A percentile compares a stretch with the other conserved stretches of the same genome.
Conservation (phyloP, 768 basidiomycete species). For the Collybiopsis confluens region DNA sequence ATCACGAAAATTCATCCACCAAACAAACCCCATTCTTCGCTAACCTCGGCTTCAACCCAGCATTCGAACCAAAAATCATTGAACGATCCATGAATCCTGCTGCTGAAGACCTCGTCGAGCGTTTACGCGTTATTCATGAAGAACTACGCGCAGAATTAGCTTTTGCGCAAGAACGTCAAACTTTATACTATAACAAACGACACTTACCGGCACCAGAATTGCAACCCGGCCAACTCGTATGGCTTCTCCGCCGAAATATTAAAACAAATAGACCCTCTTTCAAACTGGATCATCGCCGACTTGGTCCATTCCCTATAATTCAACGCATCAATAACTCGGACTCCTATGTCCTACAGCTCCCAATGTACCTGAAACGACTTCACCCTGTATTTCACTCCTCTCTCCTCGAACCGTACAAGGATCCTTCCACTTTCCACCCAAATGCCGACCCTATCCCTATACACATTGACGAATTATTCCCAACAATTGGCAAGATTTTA, state of each 20-base stretch:
- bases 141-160: slow-evolving; percentile 29
- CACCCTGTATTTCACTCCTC: slow-evolving; percentile 26
- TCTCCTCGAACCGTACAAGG: slow-evolving; percentile 27
- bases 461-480: slow-evolving; percentile 14
- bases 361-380: slow-evolving; percentile 14
- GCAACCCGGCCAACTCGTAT: slow-evolving; percentile 30
- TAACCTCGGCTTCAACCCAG: slow-evolving; percentile 27
- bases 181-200: slow-evolving; percentile 23
- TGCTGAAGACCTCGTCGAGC: slow-evolving; percentile 22
- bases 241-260: slow-evolving; percentile 34
- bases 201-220: slow-evolving; percentile 22
- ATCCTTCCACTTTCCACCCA: slow-evolving; percentile 28
- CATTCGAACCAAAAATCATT: slow-evolving; percentile 24
- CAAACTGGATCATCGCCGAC: slow-evolving; percentile 31
- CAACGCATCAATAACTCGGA: not conserved
- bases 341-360: slow-evolving; percentile 16
- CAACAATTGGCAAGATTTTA: slow-evolving; percentile 21
- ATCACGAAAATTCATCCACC: slow-evolving; percentile 27
- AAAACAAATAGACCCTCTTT: slow-evolving; percentile 33
- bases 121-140: slow-evolving; percentile 26
- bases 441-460: slow-evolving; percentile 20
- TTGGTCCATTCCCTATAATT: slow-evolving; percentile 21
- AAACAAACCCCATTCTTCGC: slow-evolving; percentile 33
- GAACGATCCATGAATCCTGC: slow-evolving; percentile 25
- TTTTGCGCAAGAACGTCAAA: slow-evolving; percentile 22